Evolutionary conservation across 345 rosid genomes (phyloP).

Genomic region (Eucalyptus sideroxylon): DNA sequence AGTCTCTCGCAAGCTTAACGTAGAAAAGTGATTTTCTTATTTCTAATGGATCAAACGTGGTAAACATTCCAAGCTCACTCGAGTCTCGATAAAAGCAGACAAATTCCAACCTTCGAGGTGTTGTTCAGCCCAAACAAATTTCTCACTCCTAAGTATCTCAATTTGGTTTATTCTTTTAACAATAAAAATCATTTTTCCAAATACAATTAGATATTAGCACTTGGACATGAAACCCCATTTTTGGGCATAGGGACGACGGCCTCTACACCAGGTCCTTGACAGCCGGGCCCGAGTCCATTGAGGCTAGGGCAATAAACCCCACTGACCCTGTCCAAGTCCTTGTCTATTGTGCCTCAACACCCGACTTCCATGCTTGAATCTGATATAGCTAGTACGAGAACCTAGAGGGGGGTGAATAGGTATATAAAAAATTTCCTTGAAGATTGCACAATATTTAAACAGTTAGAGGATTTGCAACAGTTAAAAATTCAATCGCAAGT

Average conservation of each 20-base stretch:
- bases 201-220: background rate
- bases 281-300: rapidly evolving
- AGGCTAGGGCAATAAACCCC: background rate
- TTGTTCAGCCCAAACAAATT: background rate
- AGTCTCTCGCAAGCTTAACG: background rate
- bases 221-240: background rate
- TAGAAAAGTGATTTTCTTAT: background rate
- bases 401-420: too few species aligned
- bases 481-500: too few species aligned
- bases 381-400: too few species aligned
- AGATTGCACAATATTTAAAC: too few species aligned
- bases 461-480: too few species aligned
- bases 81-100: background rate
- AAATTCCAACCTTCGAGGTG: background rate
- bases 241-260: background rate
- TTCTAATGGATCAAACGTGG: background rate
- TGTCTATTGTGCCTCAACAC: background rate
- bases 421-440: too few species aligned
- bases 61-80: background rate
- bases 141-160: background rate
- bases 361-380: background rate
- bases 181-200: background rate
- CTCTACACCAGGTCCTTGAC: background rate
- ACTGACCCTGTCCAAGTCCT: rapidly evolving
- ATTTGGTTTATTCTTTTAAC: background rate